Conservation (phyloP, 2,329 filamentous ascomycete species). For the Phaeosphaeria sp. region DNA sequence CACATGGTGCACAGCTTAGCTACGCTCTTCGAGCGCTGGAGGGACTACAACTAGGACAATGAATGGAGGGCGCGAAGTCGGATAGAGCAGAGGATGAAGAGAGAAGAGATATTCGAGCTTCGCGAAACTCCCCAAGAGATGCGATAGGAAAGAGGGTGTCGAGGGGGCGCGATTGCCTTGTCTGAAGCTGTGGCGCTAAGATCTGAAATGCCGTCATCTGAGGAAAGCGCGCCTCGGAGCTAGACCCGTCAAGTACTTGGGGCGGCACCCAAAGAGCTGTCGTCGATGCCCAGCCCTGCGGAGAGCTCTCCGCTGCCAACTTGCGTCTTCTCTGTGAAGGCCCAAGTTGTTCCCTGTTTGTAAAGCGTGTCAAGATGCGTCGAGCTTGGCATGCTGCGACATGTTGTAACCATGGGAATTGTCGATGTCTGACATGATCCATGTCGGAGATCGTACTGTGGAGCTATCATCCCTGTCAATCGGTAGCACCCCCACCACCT, state of each 20-base stretch:
- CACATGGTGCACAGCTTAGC: slow-evolving; percentile 59
- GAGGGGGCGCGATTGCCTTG: slow-evolving; percentile 17
- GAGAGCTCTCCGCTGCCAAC: neutral
- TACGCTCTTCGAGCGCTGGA: slow-evolving; percentile 20
- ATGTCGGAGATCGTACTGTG: neutral
- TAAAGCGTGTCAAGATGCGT: neutral
- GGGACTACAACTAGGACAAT: slow-evolving; percentile 5
- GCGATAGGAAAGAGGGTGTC: neutral
- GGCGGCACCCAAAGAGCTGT: too few species aligned
- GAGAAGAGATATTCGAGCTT: slow-evolving; percentile 4
- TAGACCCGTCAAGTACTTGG: slow-evolving; percentile 11
- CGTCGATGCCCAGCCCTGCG: slow-evolving; percentile 1
- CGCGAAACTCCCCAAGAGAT: slow-evolving; percentile 6
- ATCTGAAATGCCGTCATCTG: slow-evolving; percentile 25
- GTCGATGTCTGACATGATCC: too few species aligned
- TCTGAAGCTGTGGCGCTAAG: slow-evolving; percentile 23
- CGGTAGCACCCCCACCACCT: neutral
- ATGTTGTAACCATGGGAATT: too few species aligned
- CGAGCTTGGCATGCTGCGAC: too few species aligned
- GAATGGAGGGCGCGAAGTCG: too few species aligned
- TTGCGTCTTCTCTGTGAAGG: neutral
- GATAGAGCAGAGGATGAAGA: too few species aligned
- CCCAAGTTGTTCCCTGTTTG: neutral
- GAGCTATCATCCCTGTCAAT: slow-evolving; percentile 16
- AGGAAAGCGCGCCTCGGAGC: slow-evolving; percentile 1